Base-by-base conservation (phyloP, 2,329 filamentous ascomycete species). In the Epichloe elymi region DNA sequence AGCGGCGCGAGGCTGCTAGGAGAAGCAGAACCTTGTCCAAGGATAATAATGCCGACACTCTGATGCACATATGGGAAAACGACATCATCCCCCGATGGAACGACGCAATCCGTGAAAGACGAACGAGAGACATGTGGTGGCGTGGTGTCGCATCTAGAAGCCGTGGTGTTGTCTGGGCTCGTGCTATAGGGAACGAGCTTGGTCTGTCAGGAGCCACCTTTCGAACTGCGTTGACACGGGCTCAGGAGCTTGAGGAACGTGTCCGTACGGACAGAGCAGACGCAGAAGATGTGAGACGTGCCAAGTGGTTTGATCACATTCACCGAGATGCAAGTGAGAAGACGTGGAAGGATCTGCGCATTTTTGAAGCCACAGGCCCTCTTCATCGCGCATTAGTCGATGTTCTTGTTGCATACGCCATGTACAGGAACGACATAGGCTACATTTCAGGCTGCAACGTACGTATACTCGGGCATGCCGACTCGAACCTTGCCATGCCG, bases 351-450 rank as follows among this genome's bases (percentile, higher is more conserved):
- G 85, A 89, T 51, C 68, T 89, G 44, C 79, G 79, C 58, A 85
- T 90, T 61, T 91, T 90, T 62, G 77, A 83, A 58, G 68, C 72
- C 5, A 77, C 69, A 15, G 82, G 78, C 0, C 85, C 86, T 1
- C 70, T 90, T 11, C 79, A 90, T 61, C 71, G 80, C 52, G 74
- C 76, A 38, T 70, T 93, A 33, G 70, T 85, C 17, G 82, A 91
- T 61, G 79, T 93, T 10, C 72, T 91, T 54, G 82, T 82, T 59
- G 88, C 87, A 6, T 91, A 91, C 65, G 75, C 82, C 50, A 85
- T 88, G 78, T 93, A 93, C 66, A 78, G 87, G 54, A 84, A 82
- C 57, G 87, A 93, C 62, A 85, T 91, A 60, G 85, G 86, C 55
- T 89, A 88, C 60, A 76, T 87, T 52, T 74, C 76, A 55, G 85